Percentiles rank a stretch among this genome's conserved stretches.
These are phyloP conservation scores for Sporisorium graminicola DNA, from an alignment of 1,284 basidiomycete species.

Conservation along the genomic window DNA sequence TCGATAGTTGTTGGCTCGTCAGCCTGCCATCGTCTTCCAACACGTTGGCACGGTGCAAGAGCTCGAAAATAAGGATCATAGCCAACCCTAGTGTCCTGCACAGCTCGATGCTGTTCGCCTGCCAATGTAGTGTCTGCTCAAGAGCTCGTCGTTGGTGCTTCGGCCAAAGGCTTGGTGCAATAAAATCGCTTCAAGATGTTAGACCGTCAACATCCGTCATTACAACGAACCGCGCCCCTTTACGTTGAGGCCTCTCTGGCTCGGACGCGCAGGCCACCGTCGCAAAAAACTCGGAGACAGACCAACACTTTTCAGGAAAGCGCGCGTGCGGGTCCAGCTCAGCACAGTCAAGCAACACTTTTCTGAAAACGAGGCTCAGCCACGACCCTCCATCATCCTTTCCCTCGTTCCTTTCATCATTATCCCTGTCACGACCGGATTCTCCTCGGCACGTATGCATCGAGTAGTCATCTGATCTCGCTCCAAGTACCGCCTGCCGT, in stretches of 20 bases:
- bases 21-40: too few relatives aligned
- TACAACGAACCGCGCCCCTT: neutral
- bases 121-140: too few relatives aligned
- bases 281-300: neutral
- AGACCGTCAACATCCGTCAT: too few relatives aligned
- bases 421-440: neutral
- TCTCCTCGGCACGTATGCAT: neutral
- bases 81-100: too few relatives aligned
- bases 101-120: too few relatives aligned
- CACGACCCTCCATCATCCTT: neutral
- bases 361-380: conserved; percentile 4
- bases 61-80: too few relatives aligned
- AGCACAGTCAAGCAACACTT: conserved; percentile 3
- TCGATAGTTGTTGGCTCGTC: too few relatives aligned
- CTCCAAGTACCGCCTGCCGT: neutral
- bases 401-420: neutral
- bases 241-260: too few relatives aligned
- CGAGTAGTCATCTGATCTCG: neutral
- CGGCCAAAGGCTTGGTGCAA: too few relatives aligned
- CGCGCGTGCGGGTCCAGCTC: neutral
- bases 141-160: too few relatives aligned
- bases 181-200: too few relatives aligned
- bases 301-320: conserved; percentile 9
- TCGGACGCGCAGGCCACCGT: conserved; percentile 6
- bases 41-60: too few relatives aligned